These are phyloP conservation scores for Deinandra increscens DNA, from an alignment of 129 eudicot species.

Conservation along the genomic window DNA sequence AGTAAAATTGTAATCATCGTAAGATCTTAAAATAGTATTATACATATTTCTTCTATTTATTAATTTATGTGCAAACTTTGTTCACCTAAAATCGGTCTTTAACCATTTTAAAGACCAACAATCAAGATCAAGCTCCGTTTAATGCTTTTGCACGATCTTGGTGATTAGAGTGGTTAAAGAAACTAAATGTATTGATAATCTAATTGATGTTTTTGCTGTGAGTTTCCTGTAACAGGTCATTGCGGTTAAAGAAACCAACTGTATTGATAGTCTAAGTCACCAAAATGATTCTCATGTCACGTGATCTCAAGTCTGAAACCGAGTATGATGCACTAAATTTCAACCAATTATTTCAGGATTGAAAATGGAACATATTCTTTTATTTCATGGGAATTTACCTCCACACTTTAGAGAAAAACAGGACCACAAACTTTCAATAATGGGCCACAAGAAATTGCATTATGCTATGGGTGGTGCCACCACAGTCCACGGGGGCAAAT, in stretches of 20 bases:
- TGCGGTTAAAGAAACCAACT: no score
- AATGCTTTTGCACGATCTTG: no score
- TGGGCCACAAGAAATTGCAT: constrained; percentile 3
- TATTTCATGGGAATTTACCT: constrained; percentile 10
- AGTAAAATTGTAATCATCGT: not conserved
- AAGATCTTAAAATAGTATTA: not conserved
- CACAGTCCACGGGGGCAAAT: no score
- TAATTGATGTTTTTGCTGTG: no score
- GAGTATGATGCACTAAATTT: constrained; percentile 3
- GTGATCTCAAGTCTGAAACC: not conserved
- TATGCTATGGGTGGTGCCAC: constrained; percentile 17
- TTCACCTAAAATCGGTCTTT: not conserved
- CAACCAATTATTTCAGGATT: constrained; percentile 20
- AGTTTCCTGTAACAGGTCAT: no score
- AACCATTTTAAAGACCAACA: no score
- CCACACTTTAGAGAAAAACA: not conserved
- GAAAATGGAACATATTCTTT: constrained; percentile 16
- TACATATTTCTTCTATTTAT: no score
- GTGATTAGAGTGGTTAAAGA: no score
- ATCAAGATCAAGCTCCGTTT: no score
- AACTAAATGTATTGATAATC: no score
- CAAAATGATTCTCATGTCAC: not conserved
- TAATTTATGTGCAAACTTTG: not conserved
- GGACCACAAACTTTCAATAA: constrained; percentile 30
- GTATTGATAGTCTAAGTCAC: not conserved